phyloP scores from a whole-genome alignment of 495 filamentous ascomycete genomes.

The Corynascus novoguineensis region DNA sequence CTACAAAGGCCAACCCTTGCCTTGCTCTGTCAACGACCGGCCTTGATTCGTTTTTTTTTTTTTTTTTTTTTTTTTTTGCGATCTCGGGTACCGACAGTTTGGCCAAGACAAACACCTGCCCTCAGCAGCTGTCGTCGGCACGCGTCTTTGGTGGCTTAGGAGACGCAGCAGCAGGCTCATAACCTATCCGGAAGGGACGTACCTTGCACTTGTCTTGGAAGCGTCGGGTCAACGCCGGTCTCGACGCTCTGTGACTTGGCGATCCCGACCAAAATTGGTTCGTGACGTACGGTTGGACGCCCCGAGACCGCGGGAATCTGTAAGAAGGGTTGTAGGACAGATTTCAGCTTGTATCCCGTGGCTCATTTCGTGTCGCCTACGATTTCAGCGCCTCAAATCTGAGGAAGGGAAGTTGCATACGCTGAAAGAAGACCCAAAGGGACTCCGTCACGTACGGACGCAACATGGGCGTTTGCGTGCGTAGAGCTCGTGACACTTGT shows the following conservation, averaged over 20 bases:
- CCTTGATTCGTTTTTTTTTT: neutral
- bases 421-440: neutral
- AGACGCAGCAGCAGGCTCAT: no score
- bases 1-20: neutral
- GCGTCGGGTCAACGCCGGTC: neutral
- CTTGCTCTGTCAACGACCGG: neutral
- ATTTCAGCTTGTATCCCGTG: slow-evolving; percentile 15
- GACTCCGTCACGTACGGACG: slow-evolving; percentile 4
- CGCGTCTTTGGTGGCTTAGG: neutral
- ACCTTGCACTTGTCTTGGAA: neutral
- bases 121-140: slow-evolving; percentile 10
- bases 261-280: slow-evolving; percentile 5
- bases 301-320: neutral
- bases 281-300: neutral
- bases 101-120: neutral
- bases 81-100: slow-evolving; percentile 11
- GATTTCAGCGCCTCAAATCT: neutral
- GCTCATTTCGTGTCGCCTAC: neutral
- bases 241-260: slow-evolving; percentile 8
- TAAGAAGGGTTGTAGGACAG: slow-evolving; percentile 1
- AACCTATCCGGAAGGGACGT: no score
- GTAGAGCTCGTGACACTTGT: slow-evolving; percentile 8
- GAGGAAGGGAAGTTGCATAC: neutral
- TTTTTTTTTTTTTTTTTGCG: neutral
- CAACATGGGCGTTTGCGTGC: slow-evolving; percentile 10